phyloP scores from a whole-genome alignment of 345 rosid genomes.

The Sisymbrium irio region DNA sequence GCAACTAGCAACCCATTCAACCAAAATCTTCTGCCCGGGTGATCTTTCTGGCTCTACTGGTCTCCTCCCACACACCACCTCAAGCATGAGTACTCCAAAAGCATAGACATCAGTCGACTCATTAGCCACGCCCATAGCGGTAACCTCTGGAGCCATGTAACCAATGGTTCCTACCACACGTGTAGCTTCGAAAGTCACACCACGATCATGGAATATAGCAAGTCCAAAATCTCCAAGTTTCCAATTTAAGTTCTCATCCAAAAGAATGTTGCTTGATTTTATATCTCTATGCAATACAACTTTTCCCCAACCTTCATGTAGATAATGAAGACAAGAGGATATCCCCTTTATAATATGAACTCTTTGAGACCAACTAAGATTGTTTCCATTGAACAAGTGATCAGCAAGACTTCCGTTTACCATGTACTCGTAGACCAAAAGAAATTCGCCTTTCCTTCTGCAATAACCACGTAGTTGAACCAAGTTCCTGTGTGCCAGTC shows the following conservation, averaged over 20 bases:
- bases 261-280: background rate
- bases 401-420: background rate
- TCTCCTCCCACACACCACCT: background rate
- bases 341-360: background rate
- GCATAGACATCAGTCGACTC: background rate
- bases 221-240: background rate
- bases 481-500: background rate
- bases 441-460: background rate
- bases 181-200: background rate
- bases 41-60: background rate
- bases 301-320: background rate
- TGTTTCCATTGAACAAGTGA: background rate
- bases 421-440: slow-evolving; percentile 4
- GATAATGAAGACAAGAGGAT: background rate
- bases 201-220: background rate
- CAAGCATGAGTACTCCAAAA: background rate
- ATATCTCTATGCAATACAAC: background rate
- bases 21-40: background rate
- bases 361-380: background rate
- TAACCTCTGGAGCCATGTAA: slow-evolving; percentile 1
- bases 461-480: background rate
- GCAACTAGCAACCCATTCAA: background rate
- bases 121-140: background rate
- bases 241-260: background rate
- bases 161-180: background rate